Evolutionary conservation across 2,329 filamentous ascomycete species (phyloP).

Genomic region (Neopestalotiopsis clavispora): DNA sequence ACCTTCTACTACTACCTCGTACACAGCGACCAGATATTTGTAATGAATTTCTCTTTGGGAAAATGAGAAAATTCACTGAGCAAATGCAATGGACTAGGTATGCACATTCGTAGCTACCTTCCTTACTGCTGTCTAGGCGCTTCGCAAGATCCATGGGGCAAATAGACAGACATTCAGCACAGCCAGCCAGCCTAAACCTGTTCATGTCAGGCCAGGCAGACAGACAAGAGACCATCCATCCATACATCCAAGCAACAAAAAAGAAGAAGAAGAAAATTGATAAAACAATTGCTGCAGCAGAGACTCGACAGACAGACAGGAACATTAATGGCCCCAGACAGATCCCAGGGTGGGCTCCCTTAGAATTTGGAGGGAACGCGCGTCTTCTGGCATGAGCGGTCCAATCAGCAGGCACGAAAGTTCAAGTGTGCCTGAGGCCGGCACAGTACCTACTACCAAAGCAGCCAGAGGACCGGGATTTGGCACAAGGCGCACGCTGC

Average conservation of each 20-base stretch:
- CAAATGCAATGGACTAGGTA: neutral
- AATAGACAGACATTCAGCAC: too few relatives aligned
- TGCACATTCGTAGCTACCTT: too few relatives aligned
- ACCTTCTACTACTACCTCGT: neutral
- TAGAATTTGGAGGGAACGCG: constrained; percentile 14
- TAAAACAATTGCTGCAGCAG: neutral
- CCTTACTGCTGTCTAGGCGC: too few relatives aligned
- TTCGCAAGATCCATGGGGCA: neutral
- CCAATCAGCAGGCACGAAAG: constrained; percentile 7
- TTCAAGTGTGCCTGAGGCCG: constrained; percentile 11
- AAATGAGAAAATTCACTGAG: too few relatives aligned
- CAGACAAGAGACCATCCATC: too few relatives aligned
- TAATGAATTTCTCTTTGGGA: too few relatives aligned
- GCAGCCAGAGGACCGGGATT: constrained; percentile 2
- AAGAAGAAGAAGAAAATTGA: too few relatives aligned
- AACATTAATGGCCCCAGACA: neutral
- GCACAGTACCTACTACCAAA: neutral
- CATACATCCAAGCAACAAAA: too few relatives aligned
- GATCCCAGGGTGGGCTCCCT: constrained; percentile 4
- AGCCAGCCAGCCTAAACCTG: too few relatives aligned
- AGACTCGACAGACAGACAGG: constrained; percentile 12
- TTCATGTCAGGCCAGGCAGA: neutral
- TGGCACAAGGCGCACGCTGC: constrained; percentile 1
- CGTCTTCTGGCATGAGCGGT: constrained; percentile 8
- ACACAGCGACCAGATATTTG: neutral